Percentiles rank a stretch among this genome's conserved stretches.
Evolutionary conservation across 495 filamentous ascomycete genomes (phyloP).

Genomic region (Penicillium desertorum): DNA sequence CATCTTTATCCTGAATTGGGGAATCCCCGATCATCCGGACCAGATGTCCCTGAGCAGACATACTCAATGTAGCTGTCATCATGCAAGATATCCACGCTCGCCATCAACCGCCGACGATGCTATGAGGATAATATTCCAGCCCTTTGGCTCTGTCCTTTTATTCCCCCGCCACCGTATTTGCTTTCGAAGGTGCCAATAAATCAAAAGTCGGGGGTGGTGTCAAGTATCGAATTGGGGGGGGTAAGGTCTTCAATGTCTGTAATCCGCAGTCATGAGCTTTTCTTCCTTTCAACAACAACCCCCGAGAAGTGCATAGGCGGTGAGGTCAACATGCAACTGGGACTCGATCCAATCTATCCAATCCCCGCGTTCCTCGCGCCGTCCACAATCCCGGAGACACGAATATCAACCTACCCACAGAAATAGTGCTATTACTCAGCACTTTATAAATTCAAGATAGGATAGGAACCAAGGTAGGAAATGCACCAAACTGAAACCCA

Average conservation of each 20-base stretch:
- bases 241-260: conserved; percentile 9
- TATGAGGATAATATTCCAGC: conserved; percentile 18
- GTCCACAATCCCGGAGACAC: conserved; percentile 24
- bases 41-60: conserved; percentile 36
- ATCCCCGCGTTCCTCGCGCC: conserved; percentile 12
- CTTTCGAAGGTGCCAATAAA: conserved; percentile 14
- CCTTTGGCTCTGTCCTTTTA: conserved; percentile 16
- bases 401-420: conserved; percentile 31
- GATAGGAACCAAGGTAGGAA: neutral
- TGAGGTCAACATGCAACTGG: neutral
- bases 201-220: conserved; percentile 5
- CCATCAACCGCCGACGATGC: conserved; percentile 35
- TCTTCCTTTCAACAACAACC: neutral
- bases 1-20: conserved; percentile 17
- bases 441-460: conserved; percentile 1
- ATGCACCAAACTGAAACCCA: neutral
- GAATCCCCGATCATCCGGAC: conserved; percentile 18
- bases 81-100: conserved; percentile 37
- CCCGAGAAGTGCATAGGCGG: neutral
- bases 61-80: conserved; percentile 53
- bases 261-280: conserved; percentile 1
- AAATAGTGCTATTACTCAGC: conserved; percentile 23
- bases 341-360: conserved; percentile 9
- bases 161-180: conserved; percentile 26
- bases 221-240: conserved; percentile 4